Evolutionary conservation across 2,329 filamentous ascomycete species (phyloP), one percentile per base, ranked within the genome.

Genomic region (Hypoxylon sp.): DNA sequence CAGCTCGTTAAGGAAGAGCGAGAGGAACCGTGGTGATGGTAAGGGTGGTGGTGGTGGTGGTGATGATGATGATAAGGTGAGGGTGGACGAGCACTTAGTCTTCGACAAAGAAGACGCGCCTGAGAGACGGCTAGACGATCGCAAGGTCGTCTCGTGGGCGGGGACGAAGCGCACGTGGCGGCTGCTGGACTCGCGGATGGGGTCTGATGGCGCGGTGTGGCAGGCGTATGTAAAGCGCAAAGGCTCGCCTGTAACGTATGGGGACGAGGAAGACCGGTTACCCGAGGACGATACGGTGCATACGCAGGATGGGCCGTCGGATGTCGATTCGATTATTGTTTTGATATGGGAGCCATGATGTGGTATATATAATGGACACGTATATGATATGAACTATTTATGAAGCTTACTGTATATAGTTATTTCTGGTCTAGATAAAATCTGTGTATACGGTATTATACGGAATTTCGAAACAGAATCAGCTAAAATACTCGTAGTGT

Each of bases 191-290:
- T 78, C 81, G 10, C 75, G 74, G 3, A 70, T 76, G 0, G 77
- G 76, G 2, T 69, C 76, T 1, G 71, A 78, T 17, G 81, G 83
- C 8, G 77, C 79, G 46, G 80, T 85, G 2, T 82, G 83, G 82
- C 83, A 85, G 76, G 82, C 81, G 0, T 86, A 85, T 47, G 73
- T 84, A 17, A 83, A 82, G 74, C 73, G 58, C 39, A 56, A 55
- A 19, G 72, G 70, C 11, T 60, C 55, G 22, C 52, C 61, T 3
- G 64, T 60, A 14, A 31, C 59, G 19, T 70, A 67, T 22, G 71
- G 64, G n/a, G 70, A 75, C 11, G 52, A 71, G 39, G 70, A 73
- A 42, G 58, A 68, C 8, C 50, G 67, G 59, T 3, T 57, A 11
- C 33, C 65, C 2, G 73, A 69, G 19, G 71, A 73, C 44, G 71